phyloP scores from a whole-genome alignment of 306 rosid species.

The Quercus glauca region DNA sequence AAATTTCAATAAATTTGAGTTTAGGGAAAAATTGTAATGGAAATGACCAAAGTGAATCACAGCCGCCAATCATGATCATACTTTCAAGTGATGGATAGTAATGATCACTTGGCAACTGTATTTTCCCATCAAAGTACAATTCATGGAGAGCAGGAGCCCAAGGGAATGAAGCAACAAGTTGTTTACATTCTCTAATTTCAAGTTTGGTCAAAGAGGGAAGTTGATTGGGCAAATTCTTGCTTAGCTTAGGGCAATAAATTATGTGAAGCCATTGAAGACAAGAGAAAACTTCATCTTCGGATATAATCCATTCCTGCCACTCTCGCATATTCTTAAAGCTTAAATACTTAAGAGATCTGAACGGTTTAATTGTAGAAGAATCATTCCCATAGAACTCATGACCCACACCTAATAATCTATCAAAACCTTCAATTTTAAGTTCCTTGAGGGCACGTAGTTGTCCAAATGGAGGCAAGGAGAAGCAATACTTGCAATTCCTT shows the following conservation, averaged over 20 bases:
- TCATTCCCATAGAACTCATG: slow-evolving; percentile 9
- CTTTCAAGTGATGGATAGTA: neutral
- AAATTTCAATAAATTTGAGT: neutral
- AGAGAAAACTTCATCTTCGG: neutral
- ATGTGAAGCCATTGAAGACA: neutral
- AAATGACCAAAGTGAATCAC: neutral
- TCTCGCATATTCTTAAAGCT: neutral
- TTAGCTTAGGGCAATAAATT: neutral
- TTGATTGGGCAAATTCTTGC: neutral
- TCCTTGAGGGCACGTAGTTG: slow-evolving; percentile 13
- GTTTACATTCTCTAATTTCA: neutral
- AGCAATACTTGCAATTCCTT: neutral
- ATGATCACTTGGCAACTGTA: neutral
- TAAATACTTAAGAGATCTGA: slow-evolving; percentile 1
- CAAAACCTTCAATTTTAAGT: slow-evolving; percentile 16
- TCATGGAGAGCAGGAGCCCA: neutral
- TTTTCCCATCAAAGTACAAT: neutral
- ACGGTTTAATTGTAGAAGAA: neutral
- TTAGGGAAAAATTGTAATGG: neutral
- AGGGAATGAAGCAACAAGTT: neutral
- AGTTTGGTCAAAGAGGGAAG: neutral
- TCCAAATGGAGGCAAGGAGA: slow-evolving; percentile 1
- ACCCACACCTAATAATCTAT: neutral
- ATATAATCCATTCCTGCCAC: slow-evolving; percentile 10
- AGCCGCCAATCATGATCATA: neutral